These are phyloP conservation scores for Hypomyces rosellus DNA, from an alignment of 2,329 filamentous ascomycete genomes.

Conservation along the genomic window DNA sequence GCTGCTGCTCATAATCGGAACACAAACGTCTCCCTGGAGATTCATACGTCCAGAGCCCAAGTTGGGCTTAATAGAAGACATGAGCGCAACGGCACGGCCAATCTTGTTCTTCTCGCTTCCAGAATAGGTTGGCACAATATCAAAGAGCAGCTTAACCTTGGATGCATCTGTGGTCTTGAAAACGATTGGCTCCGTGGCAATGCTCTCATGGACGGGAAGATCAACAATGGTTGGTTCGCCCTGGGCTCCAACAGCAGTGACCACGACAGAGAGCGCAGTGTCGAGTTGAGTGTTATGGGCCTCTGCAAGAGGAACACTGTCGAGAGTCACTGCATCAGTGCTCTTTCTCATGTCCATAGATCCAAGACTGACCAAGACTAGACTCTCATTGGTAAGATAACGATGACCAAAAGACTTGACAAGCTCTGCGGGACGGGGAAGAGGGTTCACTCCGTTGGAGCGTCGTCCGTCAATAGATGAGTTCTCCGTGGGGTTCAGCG, in stretches of 20 bases:
- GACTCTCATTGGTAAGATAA: conserved; percentile 81
- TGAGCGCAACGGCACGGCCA: conserved; percentile 78
- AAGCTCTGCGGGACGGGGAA: conserved; percentile 58
- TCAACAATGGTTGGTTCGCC: conserved; percentile 89
- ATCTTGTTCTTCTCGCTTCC: conserved; percentile 84
- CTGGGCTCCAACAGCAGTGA: conserved; percentile 76
- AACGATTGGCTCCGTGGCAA: conserved; percentile 86
- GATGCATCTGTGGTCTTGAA: conserved; percentile 74
- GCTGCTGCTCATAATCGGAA: conserved; percentile 79
- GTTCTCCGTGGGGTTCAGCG: conserved; percentile 34
- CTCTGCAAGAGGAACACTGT: conserved; percentile 78
- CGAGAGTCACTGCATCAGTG: conserved; percentile 73
- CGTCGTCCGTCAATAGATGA: conserved; percentile 57
- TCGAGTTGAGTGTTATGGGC: conserved; percentile 92
- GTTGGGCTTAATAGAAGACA: conserved; percentile 77
- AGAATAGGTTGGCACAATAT: conserved; percentile 92
- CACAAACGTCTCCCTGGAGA: conserved; percentile 83
- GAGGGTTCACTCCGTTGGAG: conserved; percentile 44
- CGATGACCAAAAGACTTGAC: conserved; percentile 95
- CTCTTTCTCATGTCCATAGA: conserved; percentile 90
- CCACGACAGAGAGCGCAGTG: conserved; percentile 84
- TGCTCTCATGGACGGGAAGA: conserved; percentile 86
- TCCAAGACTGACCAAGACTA: conserved; percentile 87
- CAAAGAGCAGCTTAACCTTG: conserved; percentile 86
- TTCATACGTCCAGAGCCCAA: conserved; percentile 84